Evolutionary conservation across 352 stramenopile genomes (phyloP).

Genomic region (Thalassiosira hispida): DNA sequence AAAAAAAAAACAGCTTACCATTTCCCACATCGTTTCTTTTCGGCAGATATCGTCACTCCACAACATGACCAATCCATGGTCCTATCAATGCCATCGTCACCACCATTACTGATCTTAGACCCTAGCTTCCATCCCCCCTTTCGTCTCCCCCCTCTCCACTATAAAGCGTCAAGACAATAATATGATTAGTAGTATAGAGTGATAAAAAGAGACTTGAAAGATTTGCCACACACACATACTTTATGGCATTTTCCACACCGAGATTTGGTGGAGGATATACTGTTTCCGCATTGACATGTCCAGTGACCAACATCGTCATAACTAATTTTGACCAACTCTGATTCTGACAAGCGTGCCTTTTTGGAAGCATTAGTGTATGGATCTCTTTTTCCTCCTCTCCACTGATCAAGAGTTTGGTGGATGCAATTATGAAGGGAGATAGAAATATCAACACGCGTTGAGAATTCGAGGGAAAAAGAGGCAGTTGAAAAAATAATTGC

Average conservation of each 20-base stretch:
- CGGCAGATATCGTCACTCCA: slow-evolving; percentile 19
- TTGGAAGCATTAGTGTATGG: slow-evolving; percentile 5
- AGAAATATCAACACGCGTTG: not conserved
- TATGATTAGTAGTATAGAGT: too few species aligned
- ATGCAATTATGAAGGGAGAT: not conserved
- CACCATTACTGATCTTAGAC: not conserved
- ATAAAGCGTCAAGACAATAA: too few species aligned
- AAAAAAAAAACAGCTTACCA: too few species aligned
- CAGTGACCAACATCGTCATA: slow-evolving; percentile 1
- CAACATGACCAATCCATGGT: slow-evolving; percentile 14
- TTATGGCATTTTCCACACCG: slow-evolving; percentile 40
- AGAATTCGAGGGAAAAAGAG: not conserved
- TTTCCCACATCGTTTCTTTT: slow-evolving; percentile 29
- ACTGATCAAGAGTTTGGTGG: too few species aligned
- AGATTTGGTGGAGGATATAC: slow-evolving; percentile 20
- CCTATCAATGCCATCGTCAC: slow-evolving; percentile 21
- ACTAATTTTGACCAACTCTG: not conserved
- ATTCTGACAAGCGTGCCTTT: not conserved
- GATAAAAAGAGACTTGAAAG: too few species aligned
- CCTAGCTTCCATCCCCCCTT: slow-evolving; percentile 35
- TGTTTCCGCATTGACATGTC: slow-evolving; percentile 30
- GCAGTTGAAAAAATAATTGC: not conserved
- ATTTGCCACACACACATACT: too few species aligned
- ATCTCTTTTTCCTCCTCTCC: slow-evolving; percentile 26
- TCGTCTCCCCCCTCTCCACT: slow-evolving; percentile 29